These are phyloP conservation scores for Cladosporium colombiae DNA, from an alignment of 2,329 filamentous ascomycete species.

Conservation along the genomic window DNA sequence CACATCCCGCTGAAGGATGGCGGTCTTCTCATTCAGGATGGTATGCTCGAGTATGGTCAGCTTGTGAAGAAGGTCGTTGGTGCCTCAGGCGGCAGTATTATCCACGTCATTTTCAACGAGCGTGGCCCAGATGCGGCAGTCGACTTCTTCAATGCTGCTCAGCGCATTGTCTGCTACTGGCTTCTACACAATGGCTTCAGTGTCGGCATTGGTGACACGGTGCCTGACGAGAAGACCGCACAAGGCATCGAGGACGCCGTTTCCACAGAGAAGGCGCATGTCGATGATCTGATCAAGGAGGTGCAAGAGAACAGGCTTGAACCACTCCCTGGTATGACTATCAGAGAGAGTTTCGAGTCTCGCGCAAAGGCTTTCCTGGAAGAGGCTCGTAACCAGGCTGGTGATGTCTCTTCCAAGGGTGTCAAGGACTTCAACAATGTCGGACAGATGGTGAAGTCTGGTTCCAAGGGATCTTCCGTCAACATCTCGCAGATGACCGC, in stretches of 20 bases:
- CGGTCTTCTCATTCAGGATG: constrained; percentile 75
- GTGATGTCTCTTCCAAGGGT: constrained; percentile 86
- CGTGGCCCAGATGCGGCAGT: constrained; percentile 83
- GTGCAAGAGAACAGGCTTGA: constrained; percentile 88
- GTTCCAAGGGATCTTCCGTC: constrained; percentile 97
- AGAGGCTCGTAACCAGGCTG: constrained; percentile 92
- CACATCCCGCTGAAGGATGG: constrained; percentile 54
- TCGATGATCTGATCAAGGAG: constrained; percentile 70
- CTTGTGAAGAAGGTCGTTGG: constrained; percentile 93
- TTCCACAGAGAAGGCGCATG: constrained; percentile 76
- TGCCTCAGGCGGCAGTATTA: constrained; percentile 83
- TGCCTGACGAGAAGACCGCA: constrained; percentile 84
- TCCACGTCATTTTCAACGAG: constrained; percentile 96
- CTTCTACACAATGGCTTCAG: constrained; percentile 94
- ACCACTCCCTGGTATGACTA: constrained; percentile 95
- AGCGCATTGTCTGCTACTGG: constrained; percentile 97
- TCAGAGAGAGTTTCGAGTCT: constrained; percentile 96
- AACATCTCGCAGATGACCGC: constrained; percentile 99
- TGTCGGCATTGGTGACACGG: constrained; percentile 97
- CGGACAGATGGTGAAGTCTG: constrained; percentile 91
- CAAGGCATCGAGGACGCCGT: constrained; percentile 81
- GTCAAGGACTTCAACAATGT: constrained; percentile 96
- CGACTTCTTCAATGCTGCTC: constrained; percentile 92
- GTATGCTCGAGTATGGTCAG: constrained; percentile 86
- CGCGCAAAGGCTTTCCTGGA: constrained; percentile 94